Base-by-base conservation (phyloP, 495 filamentous ascomycete species). In the Aspergillus funiculosus region DNA sequence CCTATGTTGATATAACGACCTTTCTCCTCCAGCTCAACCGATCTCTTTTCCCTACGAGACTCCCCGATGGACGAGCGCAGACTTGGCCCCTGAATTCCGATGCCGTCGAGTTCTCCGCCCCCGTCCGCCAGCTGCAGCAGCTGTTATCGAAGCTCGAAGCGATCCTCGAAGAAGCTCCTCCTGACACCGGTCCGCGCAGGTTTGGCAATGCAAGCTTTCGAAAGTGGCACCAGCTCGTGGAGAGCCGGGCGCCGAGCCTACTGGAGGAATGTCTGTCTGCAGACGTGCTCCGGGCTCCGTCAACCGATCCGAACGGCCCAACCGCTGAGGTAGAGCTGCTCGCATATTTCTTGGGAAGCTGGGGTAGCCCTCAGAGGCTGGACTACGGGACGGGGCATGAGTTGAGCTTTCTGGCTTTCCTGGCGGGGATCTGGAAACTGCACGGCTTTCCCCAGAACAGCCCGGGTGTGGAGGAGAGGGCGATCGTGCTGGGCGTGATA, bases 311-410 rank as follows among this genome's bases (percentile, higher is more conserved):
- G 2, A 39, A 56, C 19, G 59, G 59, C 8, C 45, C 58, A 6
- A 66, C 71, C 4, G 74, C 79, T 10, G 71, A 77, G 47, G 64
- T 73, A 24, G 92, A 97, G 62, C 65, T 97, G 13, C 72, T 69
- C 38, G 71, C 77, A 19, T 99, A 99, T 63, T 79, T 99, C 6
- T 55, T 94, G 11, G 89, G 87, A 14, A 82, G 80, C 27, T 97
- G 91, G 72, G 92, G 92, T 1, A 95, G 89, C 56, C 57, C 85
- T 1, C 87, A 95, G 56, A 74, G 92, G 25, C 71, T 98, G 31
- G 92, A 98, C 63, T 98, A 95, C 61, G 92, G 92, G 0, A 96
- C 94, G 5, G 92, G 92, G 1, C 92, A 98, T 64, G 92, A 98
- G 62, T 64, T 98, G 38, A 92, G 85, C 65, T 97, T 97, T 54